Evolutionary conservation across 2,329 filamentous ascomycete genomes (phyloP).

Genomic region (Chaetothyriales sp.): DNA sequence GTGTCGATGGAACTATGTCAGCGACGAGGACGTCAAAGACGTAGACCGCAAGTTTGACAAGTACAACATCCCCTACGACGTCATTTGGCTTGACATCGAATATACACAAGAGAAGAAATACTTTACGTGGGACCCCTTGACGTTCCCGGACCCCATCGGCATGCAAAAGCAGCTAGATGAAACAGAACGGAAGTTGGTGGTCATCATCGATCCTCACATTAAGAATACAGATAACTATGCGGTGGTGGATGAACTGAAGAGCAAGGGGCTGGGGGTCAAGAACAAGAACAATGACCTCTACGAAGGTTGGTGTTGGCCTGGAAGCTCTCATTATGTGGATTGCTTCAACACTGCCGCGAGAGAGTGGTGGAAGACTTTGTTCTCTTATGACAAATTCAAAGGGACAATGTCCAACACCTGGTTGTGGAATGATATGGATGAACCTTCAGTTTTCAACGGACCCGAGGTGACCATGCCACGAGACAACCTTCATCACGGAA

Average conservation of each 20-base stretch:
- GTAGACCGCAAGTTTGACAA: slow-evolving; percentile 95
- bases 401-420: slow-evolving; percentile 75
- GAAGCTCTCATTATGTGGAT: slow-evolving; percentile 91
- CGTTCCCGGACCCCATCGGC: slow-evolving; percentile 66
- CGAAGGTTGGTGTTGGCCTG: slow-evolving; percentile 98
- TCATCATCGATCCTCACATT: slow-evolving; percentile 94
- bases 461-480: slow-evolving; percentile 98
- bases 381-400: slow-evolving; percentile 77
- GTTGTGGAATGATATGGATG: slow-evolving; percentile 99
- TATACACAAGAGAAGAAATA: slow-evolving; percentile 96
- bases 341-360: slow-evolving; percentile 85
- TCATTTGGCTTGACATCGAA: slow-evolving; percentile 98
- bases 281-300: slow-evolving; percentile 83
- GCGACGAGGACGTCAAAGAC: slow-evolving; percentile 90
- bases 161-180: slow-evolving; percentile 82
- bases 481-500: slow-evolving; percentile 79
- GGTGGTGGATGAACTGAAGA: slow-evolving; percentile 66
- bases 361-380: slow-evolving; percentile 81
- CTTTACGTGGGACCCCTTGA: slow-evolving; percentile 89
- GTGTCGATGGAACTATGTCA: slow-evolving; percentile 97
- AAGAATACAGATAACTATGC: slow-evolving; percentile 73
- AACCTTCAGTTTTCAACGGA: slow-evolving; percentile 96
- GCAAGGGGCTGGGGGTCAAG: slow-evolving; percentile 66
- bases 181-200: slow-evolving; percentile 76
- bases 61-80: slow-evolving; percentile 87